Evolutionary conservation across 2,329 filamentous ascomycete genomes (phyloP), one percentile per base, ranked within the genome.

Genomic region (Arachnomyces sp.): DNA sequence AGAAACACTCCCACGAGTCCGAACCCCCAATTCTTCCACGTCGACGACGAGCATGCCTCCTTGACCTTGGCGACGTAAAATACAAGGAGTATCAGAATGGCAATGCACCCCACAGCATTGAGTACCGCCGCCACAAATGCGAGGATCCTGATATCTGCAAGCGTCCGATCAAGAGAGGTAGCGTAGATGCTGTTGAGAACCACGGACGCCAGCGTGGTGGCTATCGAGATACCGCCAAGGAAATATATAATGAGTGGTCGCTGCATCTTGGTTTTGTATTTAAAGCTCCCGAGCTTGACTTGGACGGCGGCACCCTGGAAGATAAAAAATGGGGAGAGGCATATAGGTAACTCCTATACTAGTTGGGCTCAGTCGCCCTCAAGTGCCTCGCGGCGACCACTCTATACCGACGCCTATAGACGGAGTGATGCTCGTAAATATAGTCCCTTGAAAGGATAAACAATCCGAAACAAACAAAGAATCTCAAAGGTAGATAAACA

Each of bases 171-270:
- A 8, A 41, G 17, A 28, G 39, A 31, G 25, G 39, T 34, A 6
- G 39, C 39, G 28, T 36, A 41, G 11, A 37, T 29, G 28, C 39
- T 34, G 28, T 37, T 41, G 17, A 37, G 13, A 37, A 41, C 16
- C 20, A 34, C 28, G 25, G 33, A 36, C 13, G 16, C 18, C 30
- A 36, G n/a, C 16, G 34, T 41, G 28, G 15, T 36, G 16, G 29
- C 7, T 28, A 41, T 31, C 30, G 34, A 36, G n/a, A 31, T 25
- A 12, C 9, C 16, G 34, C 39, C 33, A 7, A 41, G 29, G 28
- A 7, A 31, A 29, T 33, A 37, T 14, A 41, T 12, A 29, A 31
- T 9, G 11, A 17, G 7, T 31, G 28, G 9, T 28, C 34, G 18
- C 11, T 12, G 28, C 39, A 41, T 41, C 28, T 41, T 37, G 20